phyloP scores from a whole-genome alignment of 805 yeast genomes.

The Scheffersomyces coipomensis region DNA sequence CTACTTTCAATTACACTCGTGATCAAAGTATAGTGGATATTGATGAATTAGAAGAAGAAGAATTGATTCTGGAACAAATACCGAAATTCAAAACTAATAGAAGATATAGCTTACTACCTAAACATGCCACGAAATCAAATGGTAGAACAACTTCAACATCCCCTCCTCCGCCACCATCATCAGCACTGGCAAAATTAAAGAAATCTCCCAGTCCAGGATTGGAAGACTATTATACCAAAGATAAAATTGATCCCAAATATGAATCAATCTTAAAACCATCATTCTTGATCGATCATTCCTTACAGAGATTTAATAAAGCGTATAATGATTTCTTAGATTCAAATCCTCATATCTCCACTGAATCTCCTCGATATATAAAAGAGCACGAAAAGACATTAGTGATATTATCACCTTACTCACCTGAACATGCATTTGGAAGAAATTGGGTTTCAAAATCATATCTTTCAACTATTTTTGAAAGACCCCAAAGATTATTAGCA shows the following conservation, averaged over 20 bases:
- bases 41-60: constrained; percentile 35
- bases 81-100: constrained; percentile 35
- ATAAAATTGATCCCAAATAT: constrained; percentile 16
- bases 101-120: constrained; percentile 27
- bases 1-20: constrained; percentile 24
- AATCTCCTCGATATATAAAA: constrained; percentile 34
- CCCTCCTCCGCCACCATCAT: neutral
- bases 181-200: neutral
- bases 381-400: constrained; percentile 52
- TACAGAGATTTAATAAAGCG: constrained; percentile 36
- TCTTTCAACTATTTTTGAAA: constrained; percentile 68
- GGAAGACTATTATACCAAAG: constrained; percentile 10
- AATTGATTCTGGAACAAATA: constrained; percentile 31
- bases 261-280: constrained; percentile 33
- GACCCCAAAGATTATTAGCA: constrained; percentile 79
- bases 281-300: constrained; percentile 31
- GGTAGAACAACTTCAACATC: constrained; percentile 2
- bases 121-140: constrained; percentile 11
- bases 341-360: constrained; percentile 41
- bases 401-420: constrained; percentile 65
- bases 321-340: constrained; percentile 42
- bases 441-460: constrained; percentile 73
- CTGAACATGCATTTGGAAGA: constrained; percentile 72
- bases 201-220: constrained; percentile 13
- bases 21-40: constrained; percentile 33